Percentiles rank a stretch among this genome's conserved stretches.
Evolutionary conservation across 2,329 filamentous ascomycete genomes (phyloP).

Genomic region (Cladosporium sphaerospermum): DNA sequence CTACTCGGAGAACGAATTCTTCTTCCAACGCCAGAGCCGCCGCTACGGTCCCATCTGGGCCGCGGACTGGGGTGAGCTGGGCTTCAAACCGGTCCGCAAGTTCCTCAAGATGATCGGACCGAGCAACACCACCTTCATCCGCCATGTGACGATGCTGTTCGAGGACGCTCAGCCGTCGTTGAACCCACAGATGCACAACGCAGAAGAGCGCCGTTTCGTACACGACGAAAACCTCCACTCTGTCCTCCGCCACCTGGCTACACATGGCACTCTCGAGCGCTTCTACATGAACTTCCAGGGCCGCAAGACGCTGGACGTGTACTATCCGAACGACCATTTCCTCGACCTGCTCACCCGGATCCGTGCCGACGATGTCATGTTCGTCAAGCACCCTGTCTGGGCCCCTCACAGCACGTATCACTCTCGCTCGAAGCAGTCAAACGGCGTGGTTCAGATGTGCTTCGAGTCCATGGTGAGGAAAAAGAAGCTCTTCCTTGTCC

Average conservation of each 20-base stretch:
- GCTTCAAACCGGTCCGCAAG: slow-evolving; percentile 41
- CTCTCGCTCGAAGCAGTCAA: slow-evolving; percentile 30
- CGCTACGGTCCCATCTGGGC: slow-evolving; percentile 35
- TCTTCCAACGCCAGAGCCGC: slow-evolving; percentile 35
- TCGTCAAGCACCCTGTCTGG: slow-evolving; percentile 24
- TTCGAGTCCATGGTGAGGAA: slow-evolving; percentile 32
- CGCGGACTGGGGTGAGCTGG: slow-evolving; percentile 40
- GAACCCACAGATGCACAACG: slow-evolving; percentile 32
- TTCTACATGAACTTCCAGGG: slow-evolving; percentile 40
- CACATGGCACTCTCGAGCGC: slow-evolving; percentile 37
- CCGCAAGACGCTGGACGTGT: slow-evolving; percentile 28
- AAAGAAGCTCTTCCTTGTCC: slow-evolving; percentile 28
- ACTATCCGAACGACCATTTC: slow-evolving; percentile 36
- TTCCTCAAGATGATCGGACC: slow-evolving; percentile 43
- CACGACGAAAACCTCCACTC: slow-evolving; percentile 43
- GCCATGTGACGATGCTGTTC: slow-evolving; percentile 39
- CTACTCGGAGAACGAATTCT: slow-evolving; percentile 46
- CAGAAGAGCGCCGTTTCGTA: slow-evolving; percentile 43
- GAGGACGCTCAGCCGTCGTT: slow-evolving; percentile 40
- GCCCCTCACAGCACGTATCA: slow-evolving; percentile 20
- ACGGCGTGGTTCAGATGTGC: slow-evolving; percentile 27
- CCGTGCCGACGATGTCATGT: slow-evolving; percentile 37
- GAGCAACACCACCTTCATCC: slow-evolving; percentile 41
- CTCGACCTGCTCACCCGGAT: slow-evolving; percentile 40
- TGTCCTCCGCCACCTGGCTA: slow-evolving; percentile 38